Percentiles rank a stretch among this genome's conserved stretches.
Evolutionary conservation across 768 basidiomycete genomes (phyloP).

Genomic region (Agaricus subrufescens): DNA sequence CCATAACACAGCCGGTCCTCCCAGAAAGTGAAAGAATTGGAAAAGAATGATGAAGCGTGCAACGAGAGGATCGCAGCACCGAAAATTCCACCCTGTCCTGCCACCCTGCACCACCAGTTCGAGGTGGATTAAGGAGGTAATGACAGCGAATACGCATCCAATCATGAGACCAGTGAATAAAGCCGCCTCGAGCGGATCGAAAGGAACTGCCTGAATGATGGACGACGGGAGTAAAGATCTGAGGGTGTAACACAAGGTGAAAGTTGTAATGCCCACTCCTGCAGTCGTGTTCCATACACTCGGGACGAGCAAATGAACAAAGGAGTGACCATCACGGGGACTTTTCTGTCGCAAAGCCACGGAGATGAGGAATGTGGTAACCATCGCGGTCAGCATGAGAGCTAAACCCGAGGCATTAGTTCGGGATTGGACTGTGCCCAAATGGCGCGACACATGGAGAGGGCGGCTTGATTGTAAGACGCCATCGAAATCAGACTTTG

Average conservation of each 20-base stretch:
- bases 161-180: conserved; percentile 2
- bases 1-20: conserved; percentile 81
- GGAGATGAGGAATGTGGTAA: conserved; percentile 55
- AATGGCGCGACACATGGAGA: conserved; percentile 71
- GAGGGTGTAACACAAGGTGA: background rate
- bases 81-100: conserved; percentile 46
- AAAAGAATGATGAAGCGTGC: conserved; percentile 75
- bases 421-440: conserved; percentile 93
- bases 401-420: conserved; percentile 70
- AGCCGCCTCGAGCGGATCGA: background rate
- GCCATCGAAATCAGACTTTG: conserved; percentile 35
- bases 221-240: background rate
- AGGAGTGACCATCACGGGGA: background rate
- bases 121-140: background rate
- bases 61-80: conserved; percentile 48
- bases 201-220: background rate
- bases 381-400: conserved; percentile 51
- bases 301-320: background rate
- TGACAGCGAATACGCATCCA: background rate
- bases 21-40: conserved; percentile 98
- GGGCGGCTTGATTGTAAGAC: conserved; percentile 55
- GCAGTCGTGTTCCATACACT: background rate
- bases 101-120: background rate
- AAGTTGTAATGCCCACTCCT: background rate
- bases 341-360: conserved; percentile 27